phyloP scores from a whole-genome alignment of 495 filamentous ascomycete genomes.

The Tuber aestivum region DNA sequence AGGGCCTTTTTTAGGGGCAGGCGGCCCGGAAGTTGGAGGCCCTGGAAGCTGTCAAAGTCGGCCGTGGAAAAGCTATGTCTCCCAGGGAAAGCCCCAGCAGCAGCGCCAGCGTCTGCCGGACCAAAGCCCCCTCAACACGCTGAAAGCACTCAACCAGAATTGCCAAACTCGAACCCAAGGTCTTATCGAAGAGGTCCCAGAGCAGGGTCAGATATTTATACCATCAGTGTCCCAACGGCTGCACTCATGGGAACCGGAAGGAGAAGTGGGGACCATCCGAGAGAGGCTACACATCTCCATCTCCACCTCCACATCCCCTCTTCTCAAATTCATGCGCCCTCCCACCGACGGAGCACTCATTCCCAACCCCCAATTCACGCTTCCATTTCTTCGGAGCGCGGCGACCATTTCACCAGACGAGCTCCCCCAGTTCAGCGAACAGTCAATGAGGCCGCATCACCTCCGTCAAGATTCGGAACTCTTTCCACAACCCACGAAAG shows the following conservation, averaged over 20 bases:
- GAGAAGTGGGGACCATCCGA: background rate
- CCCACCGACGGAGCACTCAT: conserved; percentile 27
- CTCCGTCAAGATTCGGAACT: conserved; percentile 32
- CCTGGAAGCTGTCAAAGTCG: background rate
- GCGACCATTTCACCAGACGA: background rate
- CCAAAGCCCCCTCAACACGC: conserved; percentile 12
- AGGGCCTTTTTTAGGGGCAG: conserved; percentile 26
- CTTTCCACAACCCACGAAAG: conserved; percentile 23
- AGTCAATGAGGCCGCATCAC: conserved; percentile 16
- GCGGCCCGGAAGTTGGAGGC: conserved; percentile 14
- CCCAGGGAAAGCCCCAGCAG: conserved; percentile 10
- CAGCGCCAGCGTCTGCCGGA: conserved; percentile 19
- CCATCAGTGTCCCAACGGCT: conserved; percentile 26
- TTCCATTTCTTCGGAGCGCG: conserved; percentile 12
- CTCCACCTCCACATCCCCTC: conserved; percentile 29
- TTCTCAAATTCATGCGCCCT: conserved; percentile 19
- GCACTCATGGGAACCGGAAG: conserved; percentile 7
- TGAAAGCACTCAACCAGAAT: conserved; percentile 8
- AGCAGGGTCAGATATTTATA: conserved; percentile 28
- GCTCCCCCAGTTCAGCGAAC: background rate
- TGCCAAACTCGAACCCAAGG: conserved; percentile 20
- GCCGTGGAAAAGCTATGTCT: background rate
- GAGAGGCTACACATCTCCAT: conserved; percentile 24
- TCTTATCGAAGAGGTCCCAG: conserved; percentile 7
- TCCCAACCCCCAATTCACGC: conserved; percentile 7